Evolutionary conservation across 306 rosid species (phyloP).

Genomic region (Oxytropis ochrocephala): DNA sequence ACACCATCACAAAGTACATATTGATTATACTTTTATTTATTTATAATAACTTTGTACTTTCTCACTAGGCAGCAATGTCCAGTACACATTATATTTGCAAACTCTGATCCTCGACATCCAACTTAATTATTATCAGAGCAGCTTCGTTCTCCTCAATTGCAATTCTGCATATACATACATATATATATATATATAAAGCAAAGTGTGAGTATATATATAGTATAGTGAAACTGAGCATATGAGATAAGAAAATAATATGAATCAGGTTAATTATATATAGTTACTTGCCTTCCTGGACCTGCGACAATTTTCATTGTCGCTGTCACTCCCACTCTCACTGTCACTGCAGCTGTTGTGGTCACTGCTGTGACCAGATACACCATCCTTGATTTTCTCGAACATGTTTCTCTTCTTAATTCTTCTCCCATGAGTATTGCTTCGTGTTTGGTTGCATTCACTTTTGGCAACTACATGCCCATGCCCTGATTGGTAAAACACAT

Average conservation of each 20-base stretch:
- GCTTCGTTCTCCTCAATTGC: not conserved
- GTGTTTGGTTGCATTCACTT: not conserved
- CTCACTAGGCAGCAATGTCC: not conserved
- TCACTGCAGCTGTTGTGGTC: constrained; percentile 2
- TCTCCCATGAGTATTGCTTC: not conserved
- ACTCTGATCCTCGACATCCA: not conserved
- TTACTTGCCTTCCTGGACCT: constrained; percentile 21
- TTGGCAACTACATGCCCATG: not conserved
- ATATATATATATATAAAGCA: not conserved
- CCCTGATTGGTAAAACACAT: not conserved
- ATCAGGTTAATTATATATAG: not conserved
- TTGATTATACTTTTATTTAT: not conserved
- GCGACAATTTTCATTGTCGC: constrained; percentile 3
- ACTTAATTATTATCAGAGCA: not conserved
- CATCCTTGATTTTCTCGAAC: constrained; percentile 21
- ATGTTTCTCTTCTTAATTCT: constrained; percentile 1
- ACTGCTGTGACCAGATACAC: constrained; percentile 13
- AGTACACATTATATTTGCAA: not conserved
- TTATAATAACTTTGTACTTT: not conserved
- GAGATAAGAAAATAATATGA: not conserved
- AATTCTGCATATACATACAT: constrained; percentile 16
- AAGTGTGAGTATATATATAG: not conserved
- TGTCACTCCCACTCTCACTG: constrained; percentile 20
- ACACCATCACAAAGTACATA: constrained; percentile 15
- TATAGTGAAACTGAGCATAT: not conserved